phyloP scores from a whole-genome alignment of 768 basidiomycete genomes.

The Pleurotus citrinopileatus region DNA sequence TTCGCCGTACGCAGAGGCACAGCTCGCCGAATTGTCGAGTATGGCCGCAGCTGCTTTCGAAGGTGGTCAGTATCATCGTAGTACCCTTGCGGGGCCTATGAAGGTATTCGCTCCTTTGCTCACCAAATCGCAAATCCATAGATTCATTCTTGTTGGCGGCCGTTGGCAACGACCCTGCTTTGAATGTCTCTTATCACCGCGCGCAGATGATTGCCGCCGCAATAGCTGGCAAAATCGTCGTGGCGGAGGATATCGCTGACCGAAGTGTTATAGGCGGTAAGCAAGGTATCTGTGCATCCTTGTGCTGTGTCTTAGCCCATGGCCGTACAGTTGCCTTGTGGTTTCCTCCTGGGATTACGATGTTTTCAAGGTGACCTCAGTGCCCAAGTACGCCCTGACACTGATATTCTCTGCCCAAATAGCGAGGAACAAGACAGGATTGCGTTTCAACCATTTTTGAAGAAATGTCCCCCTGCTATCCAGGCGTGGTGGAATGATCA shows the following conservation, averaged over 20 bases:
- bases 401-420: slow-evolving; percentile 3
- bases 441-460: slow-evolving; percentile 6
- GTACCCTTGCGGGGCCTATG: slow-evolving; percentile 1
- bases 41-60: slow-evolving; percentile 8
- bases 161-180: slow-evolving; percentile 6
- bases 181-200: slow-evolving; percentile 10
- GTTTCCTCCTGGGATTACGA: slow-evolving; percentile 2
- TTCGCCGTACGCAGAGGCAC: background rate
- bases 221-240: slow-evolving; percentile 8
- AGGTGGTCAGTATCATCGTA: slow-evolving; percentile 8
- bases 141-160: slow-evolving; percentile 7
- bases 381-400: slow-evolving; percentile 6
- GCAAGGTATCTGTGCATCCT: background rate
- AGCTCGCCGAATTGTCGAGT: slow-evolving; percentile 2
- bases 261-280: background rate
- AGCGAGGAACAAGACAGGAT: slow-evolving; percentile 8
- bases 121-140: background rate
- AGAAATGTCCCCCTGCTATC: background rate
- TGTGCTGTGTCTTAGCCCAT: background rate
- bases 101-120: background rate
- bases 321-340: slow-evolving; percentile 2
- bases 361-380: slow-evolving; percentile 10
- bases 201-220: slow-evolving; percentile 9
- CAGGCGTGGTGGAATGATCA: slow-evolving; percentile 5
- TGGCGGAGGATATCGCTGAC: slow-evolving; percentile 1